Percentiles rank a stretch among this genome's conserved stretches.
Conservation (phyloP, 495 filamentous ascomycete species). For the Aspergillus asperescens region DNA sequence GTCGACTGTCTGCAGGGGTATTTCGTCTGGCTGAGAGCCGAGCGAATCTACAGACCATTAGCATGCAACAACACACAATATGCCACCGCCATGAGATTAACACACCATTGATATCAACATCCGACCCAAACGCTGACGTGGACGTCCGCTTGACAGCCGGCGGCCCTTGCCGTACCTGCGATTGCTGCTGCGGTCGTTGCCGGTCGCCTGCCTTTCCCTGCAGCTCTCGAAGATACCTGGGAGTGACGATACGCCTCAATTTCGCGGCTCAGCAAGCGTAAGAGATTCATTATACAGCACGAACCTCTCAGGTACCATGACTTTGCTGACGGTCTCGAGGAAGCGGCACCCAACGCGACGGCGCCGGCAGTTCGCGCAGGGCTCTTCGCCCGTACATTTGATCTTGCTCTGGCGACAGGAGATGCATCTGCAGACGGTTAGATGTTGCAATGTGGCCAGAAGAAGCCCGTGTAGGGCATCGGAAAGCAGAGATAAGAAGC, state of each 20-base stretch:
- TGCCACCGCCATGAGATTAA: too few species aligned
- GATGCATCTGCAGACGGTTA: conserved; percentile 20
- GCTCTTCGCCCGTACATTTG: conserved; percentile 32
- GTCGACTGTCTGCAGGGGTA: neutral
- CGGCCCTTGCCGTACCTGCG: neutral
- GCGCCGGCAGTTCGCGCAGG: conserved; percentile 31
- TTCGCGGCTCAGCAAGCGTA: too few species aligned
- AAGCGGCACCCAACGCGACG: conserved; percentile 20
- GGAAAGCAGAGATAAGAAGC: neutral
- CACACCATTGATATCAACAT: neutral
- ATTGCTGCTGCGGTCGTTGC: neutral
- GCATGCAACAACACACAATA: neutral
- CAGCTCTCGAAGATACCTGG: neutral
- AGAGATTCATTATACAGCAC: neutral
- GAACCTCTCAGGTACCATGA: conserved; percentile 25
- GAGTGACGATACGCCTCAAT: neutral
- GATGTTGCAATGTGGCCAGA: too few species aligned
- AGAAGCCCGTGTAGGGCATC: too few species aligned
- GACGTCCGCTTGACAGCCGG: neutral
- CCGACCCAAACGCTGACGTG: neutral
- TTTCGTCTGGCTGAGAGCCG: neutral
- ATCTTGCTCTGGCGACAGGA: conserved; percentile 38
- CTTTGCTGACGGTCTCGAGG: conserved; percentile 18
- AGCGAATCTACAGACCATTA: neutral
- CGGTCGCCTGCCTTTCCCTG: neutral